Conservation (phyloP, 1,284 basidiomycete species). For the Sanghuangporus sanghuang region DNA sequence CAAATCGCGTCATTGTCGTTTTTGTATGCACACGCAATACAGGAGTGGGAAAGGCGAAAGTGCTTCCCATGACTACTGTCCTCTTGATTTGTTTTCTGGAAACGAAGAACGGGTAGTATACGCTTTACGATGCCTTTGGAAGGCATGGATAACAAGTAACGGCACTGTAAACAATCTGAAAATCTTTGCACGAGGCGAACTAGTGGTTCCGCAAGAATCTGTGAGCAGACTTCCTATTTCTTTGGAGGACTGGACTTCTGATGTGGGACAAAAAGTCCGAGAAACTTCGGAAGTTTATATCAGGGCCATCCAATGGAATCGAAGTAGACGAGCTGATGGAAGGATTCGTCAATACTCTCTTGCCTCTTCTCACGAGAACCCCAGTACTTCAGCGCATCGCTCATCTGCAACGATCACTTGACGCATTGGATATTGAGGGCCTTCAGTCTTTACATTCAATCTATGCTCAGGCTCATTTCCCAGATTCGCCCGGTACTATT, state of each 20-base stretch:
- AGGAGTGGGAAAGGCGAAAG: constrained; percentile 35
- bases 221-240: constrained; percentile 21
- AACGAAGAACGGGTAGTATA: constrained; percentile 48
- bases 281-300: neutral
- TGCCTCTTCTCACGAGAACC: constrained; percentile 48
- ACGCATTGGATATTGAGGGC: constrained; percentile 81
- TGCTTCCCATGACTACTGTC: constrained; percentile 65
- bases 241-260: neutral
- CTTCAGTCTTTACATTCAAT: constrained; percentile 45
- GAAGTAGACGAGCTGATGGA: constrained; percentile 27
- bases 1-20: constrained; percentile 76
- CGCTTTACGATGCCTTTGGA: constrained; percentile 73
- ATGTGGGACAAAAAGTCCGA: constrained; percentile 5
- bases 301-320: neutral
- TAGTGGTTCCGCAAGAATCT: constrained; percentile 58
- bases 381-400: constrained; percentile 56
- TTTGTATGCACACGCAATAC: constrained; percentile 80
- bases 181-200: constrained; percentile 65
- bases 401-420: constrained; percentile 70
- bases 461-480: constrained; percentile 9
- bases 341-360: constrained; percentile 41
- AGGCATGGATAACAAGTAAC: constrained; percentile 57
- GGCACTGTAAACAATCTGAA: constrained; percentile 77
- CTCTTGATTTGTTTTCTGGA: constrained; percentile 81
- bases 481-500: constrained; percentile 19